Evolutionary conservation across 2,329 filamentous ascomycete species (phyloP), one percentile per base, ranked within the genome.

Genomic region (Aspergillus clavatus): DNA sequence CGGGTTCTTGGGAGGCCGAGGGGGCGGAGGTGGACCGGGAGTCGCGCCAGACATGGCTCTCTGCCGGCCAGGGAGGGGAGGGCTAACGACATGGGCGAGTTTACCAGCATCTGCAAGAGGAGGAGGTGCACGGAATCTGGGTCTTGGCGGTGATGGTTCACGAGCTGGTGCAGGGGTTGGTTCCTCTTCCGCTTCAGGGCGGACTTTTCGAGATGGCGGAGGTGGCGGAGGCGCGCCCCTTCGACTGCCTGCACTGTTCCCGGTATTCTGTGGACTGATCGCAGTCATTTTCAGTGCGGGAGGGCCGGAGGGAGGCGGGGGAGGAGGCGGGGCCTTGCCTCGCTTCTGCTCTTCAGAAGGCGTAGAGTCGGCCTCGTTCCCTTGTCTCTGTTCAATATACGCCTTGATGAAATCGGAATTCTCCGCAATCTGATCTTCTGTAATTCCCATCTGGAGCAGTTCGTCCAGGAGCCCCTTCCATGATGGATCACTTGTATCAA

Each of bases 31-130:
- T 22, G 84, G 84, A 1, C 79, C 83, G 23, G 81, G 74, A 39
- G 68, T 60, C 55, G 72, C 63, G 27, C 68, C 69, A 7, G 76
- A 79, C 12, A 69, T 63, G 50, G 78, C 77, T 54, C 75, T 64
- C 47, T 71, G 65, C 59, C 75, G 67, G 60, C 73, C 56, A 66
- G 78, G 62, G 44, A 68, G 69, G 16, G 73, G 55, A 46, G 69
- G 74, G 19, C 66, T 67, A 45, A 74, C 71, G 23, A 73, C 67
- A 50, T 83, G 76, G 3, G 86, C 89, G 62, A 82, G 93, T 68
- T 88, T 95, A 28, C 93, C 93, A 46, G 93, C 93, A 66, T 95
- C 90, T 44, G 88, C 82, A 48, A 97, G 71, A 2, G 91, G 87
- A 26, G 93, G 93, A 37, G 93, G 93, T 7, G 88, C 91, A 53